Base-by-base conservation (phyloP, 2,329 filamentous ascomycete genomes). In the Curvularia eragrostidis region DNA sequence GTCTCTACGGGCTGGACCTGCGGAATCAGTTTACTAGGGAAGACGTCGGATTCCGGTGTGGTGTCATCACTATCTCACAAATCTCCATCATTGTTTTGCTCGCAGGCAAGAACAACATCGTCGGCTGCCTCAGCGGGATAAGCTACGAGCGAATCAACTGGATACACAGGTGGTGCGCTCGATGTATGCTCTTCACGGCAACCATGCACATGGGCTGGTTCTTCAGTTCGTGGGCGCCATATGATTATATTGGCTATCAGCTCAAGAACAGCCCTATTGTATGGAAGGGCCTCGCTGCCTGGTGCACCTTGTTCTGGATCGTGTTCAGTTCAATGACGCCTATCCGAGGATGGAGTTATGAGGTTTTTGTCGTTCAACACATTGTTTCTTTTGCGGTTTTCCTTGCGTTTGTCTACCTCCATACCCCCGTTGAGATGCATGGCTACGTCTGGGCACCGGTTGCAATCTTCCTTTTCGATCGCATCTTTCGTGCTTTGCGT, bases 181-280 rank as follows among this genome's bases (percentile, higher is more conserved):
- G 89, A 57, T 89, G 87, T 54, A 85, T 91, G 77, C 83, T 91
- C 34, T 77, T 91, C 15, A 90, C 87, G 0, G 85, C 85, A 1
- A 87, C 87, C 1, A 82, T 91, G 3, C 89, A 91, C 66, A 88
- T 89, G 58, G 89, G 85, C 65, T 85, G 89, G 72, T 91, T 90
- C 72, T 87, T 87, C 76, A 63, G 63, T 51, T 57, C 61, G 9
- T 67, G 88, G 86, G 82, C 82, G 24, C 78, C 79, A 10, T 85
- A 84, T 54, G 82, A 85, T 53, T 85, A 89, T 56, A 80, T 90
- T 28, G 75, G 83, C 39, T 76, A 80, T 19, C 84, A 90, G 69
- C 75, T 91, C 18, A 68, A 80, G 38, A 82, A 86, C 56, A 87
- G 90, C 82, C 81, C 84, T 5, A 83, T 90, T 68, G 84, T 89